Evolutionary conservation across 345 rosid genomes (phyloP), one percentile per base, ranked within the genome.

Genomic region (Sonneratia alba): DNA sequence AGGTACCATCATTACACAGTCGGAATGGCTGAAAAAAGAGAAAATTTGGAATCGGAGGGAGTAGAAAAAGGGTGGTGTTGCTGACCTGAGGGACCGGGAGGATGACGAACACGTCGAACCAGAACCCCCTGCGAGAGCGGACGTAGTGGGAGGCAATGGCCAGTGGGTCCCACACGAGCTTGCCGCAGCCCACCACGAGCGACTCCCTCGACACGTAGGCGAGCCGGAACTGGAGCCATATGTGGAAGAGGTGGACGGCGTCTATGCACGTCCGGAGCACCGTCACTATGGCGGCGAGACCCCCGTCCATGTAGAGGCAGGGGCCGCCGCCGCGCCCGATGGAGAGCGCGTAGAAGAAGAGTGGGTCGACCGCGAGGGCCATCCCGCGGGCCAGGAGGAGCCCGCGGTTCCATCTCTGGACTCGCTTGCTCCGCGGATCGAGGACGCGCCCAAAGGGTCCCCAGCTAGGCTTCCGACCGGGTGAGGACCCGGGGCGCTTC

Each of bases 51-150:
- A 27, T 27, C 32, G 0, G 32, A 27, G 32, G 32, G 32, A 27
- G 32, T 27, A 27, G 32, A 27, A 27, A 27, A 27, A 47, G 51
- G 15, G 13, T 0, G 51, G 15, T 47, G 13, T 13, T 19, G 27
- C 71, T 34, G n/a, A 93, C 98, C 98, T 93, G 97, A 38, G 97
- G 98, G 12, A 89, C 83, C 0, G 98, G 98, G 53, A 93, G 97
- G 68, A 93, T 88, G 70, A 93, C 97, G 14, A 89, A 87, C 53
- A 78, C 79, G 76, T 93, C 98, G 71, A 93, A 87, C 96, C 97
- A 91, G 79, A 93, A 89, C 16, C 97, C 98, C 51, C 75, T 85
- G 36, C 89, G 76, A 0, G 98, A 91, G 14, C 85, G 79, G 13
- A 85, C 75, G 69, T 91, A 91, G 80, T 86, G 91, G 0, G 79